These are phyloP conservation scores for Annulohypoxylon bovei DNA, from an alignment of 495 filamentous ascomycete genomes.

Conservation along the genomic window DNA sequence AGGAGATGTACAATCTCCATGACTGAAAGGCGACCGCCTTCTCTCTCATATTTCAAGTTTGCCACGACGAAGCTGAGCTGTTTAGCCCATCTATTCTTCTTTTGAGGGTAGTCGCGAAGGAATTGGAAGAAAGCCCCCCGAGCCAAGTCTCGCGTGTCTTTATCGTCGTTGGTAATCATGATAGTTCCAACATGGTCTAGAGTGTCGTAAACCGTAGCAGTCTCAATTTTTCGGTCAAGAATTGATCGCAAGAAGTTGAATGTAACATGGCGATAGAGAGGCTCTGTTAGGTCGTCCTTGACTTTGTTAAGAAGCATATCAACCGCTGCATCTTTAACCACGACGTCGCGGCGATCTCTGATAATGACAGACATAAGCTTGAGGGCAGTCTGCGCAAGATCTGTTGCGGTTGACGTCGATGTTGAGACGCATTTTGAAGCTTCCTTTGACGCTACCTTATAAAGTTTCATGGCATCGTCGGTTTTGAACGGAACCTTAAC, in stretches of 20 bases:
- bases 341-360: constrained; percentile 76
- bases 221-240: constrained; percentile 83
- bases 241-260: constrained; percentile 93
- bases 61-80: constrained; percentile 88
- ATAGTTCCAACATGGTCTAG: constrained; percentile 87
- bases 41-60: constrained; percentile 89
- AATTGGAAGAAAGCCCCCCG: constrained; percentile 93
- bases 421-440: constrained; percentile 71
- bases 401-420: constrained; percentile 77
- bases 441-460: constrained; percentile 83
- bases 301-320: constrained; percentile 85
- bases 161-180: constrained; percentile 95
- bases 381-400: constrained; percentile 83
- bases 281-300: constrained; percentile 90
- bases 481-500: constrained; percentile 84
- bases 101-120: constrained; percentile 92
- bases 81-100: constrained; percentile 83
- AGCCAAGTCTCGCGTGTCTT: constrained; percentile 83
- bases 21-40: constrained; percentile 86
- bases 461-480: constrained; percentile 75
- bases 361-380: constrained; percentile 88
- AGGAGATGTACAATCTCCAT: constrained; percentile 89
- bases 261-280: constrained; percentile 85
- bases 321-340: constrained; percentile 81
- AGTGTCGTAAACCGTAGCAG: constrained; percentile 88